Percentiles rank a stretch among this genome's conserved stretches.
Evolutionary conservation across 257 asterid species (phyloP).

Genomic region (Capsicum rhomboideum): DNA sequence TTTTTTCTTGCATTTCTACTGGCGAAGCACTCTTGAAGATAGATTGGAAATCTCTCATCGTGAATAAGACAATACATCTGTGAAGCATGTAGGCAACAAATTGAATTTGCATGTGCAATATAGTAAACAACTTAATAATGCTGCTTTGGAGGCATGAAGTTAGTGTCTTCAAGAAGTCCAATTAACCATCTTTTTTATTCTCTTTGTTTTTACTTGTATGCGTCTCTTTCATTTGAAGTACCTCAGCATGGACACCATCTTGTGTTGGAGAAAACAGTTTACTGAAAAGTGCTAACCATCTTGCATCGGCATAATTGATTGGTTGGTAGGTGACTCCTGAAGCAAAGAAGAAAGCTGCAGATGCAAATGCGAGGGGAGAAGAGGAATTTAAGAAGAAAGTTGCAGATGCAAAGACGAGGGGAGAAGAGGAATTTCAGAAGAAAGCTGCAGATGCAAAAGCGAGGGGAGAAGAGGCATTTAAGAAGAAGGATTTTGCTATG

Average conservation of each 20-base stretch:
- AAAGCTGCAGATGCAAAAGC: too few species aligned
- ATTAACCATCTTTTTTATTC: neutral
- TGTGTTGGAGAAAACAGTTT: neutral
- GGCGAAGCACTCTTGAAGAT: neutral
- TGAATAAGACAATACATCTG: neutral
- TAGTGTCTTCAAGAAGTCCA: neutral
- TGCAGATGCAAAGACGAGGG: too few species aligned
- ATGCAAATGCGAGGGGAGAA: conserved; percentile 80
- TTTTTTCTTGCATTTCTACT: neutral
- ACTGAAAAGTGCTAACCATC: neutral
- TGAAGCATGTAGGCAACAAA: neutral
- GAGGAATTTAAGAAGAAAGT: conserved; percentile 64
- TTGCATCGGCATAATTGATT: neutral
- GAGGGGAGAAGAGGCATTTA: conserved; percentile 35
- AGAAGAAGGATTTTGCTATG: conserved; percentile 45
- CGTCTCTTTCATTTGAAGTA: neutral
- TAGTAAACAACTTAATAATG: neutral
- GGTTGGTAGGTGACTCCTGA: conserved; percentile 60
- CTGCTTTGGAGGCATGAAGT: neutral
- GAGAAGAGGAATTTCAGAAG: too few species aligned
- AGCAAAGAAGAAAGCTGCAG: conserved; percentile 72
- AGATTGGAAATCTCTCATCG: neutral
- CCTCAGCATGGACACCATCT: neutral
- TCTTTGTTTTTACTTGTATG: neutral
- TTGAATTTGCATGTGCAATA: neutral